These are phyloP conservation scores for Flaveria trinervia DNA, from an alignment of 129 eudicot species.

Conservation along the genomic window DNA sequence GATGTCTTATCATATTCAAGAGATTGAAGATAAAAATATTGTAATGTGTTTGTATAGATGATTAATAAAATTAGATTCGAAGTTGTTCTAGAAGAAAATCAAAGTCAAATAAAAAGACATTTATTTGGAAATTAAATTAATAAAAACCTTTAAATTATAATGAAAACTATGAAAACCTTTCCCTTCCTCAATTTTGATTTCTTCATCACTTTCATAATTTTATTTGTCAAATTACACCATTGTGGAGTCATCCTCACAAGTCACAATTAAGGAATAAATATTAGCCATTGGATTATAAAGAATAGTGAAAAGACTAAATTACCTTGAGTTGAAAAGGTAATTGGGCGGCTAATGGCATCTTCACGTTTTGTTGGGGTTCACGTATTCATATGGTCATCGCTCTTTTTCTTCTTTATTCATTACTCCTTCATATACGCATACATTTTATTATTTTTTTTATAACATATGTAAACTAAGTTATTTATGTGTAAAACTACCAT, in stretches of 20 bases:
- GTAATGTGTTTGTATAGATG: too few species aligned
- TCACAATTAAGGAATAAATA: slow-evolving; percentile 12
- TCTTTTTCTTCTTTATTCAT: slow-evolving; percentile 28
- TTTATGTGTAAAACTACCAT: too few species aligned
- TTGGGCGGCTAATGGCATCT: slow-evolving; percentile 43
- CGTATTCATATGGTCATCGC: slow-evolving; percentile 34
- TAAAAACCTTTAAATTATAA: neutral
- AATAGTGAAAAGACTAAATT: slow-evolving; percentile 10
- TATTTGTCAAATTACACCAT: slow-evolving; percentile 36
- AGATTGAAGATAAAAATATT: neutral
- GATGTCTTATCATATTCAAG: too few species aligned
- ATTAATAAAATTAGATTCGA: too few species aligned
- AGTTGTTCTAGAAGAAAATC: too few species aligned
- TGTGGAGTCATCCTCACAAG: slow-evolving; percentile 29
- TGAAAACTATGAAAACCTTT: neutral
- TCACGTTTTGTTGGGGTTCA: slow-evolving; percentile 42
- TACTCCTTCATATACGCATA: neutral
- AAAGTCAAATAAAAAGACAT: too few species aligned
- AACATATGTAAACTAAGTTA: too few species aligned
- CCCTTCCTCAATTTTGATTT: slow-evolving; percentile 17
- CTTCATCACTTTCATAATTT: slow-evolving; percentile 18
- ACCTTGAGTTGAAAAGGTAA: slow-evolving; percentile 35
- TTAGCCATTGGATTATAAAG: slow-evolving; percentile 21
- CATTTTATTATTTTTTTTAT: neutral
- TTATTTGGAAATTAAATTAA: neutral